phyloP scores from a whole-genome alignment of 2,329 filamentous ascomycete genomes.

The Cladosporium velox region DNA sequence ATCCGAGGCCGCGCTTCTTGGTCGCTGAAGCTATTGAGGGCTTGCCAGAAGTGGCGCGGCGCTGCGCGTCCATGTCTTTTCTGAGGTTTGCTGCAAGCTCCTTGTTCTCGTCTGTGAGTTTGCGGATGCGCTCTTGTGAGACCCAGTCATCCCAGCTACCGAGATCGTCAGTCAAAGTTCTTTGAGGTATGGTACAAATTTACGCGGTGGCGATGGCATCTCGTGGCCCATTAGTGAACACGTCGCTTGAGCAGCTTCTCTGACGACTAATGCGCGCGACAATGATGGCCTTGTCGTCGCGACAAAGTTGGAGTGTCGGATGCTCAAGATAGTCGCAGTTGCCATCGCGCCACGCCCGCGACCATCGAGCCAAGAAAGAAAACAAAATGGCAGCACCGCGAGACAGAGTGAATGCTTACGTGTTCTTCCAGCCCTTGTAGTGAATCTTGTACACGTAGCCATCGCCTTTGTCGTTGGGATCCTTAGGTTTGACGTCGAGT shows the following conservation, averaged over 20 bases:
- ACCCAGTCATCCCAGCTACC: constrained; percentile 97
- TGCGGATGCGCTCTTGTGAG: constrained; percentile 85
- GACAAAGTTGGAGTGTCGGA: not conserved
- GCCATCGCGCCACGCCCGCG: not conserved
- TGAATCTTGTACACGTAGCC: constrained; percentile 89
- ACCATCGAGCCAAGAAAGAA: not conserved
- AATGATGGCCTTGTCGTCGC: not conserved
- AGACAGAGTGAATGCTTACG: constrained; percentile 56
- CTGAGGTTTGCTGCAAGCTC: constrained; percentile 77
- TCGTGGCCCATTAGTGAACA: not conserved
- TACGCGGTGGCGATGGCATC: not conserved
- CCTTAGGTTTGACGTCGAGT: constrained; percentile 69
- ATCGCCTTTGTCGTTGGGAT: constrained; percentile 67
- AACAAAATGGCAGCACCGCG: not conserved
- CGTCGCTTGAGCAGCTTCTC: not conserved
- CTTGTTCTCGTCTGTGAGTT: constrained; percentile 92
- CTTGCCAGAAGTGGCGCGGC: constrained; percentile 49
- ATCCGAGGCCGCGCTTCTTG: constrained; percentile 59
- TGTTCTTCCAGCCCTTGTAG: constrained; percentile 99
- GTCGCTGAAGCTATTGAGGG: constrained; percentile 43
- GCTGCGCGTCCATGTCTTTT: constrained; percentile 65
- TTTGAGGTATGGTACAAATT: not conserved
- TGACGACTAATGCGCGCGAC: not conserved
- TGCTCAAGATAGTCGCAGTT: not conserved
- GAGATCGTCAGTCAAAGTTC: constrained; percentile 18